Evolutionary conservation across 176 grass and related monocot species (phyloP), one percentile per base, ranked within the genome.

Genomic region (Cymbopogon citratus): DNA sequence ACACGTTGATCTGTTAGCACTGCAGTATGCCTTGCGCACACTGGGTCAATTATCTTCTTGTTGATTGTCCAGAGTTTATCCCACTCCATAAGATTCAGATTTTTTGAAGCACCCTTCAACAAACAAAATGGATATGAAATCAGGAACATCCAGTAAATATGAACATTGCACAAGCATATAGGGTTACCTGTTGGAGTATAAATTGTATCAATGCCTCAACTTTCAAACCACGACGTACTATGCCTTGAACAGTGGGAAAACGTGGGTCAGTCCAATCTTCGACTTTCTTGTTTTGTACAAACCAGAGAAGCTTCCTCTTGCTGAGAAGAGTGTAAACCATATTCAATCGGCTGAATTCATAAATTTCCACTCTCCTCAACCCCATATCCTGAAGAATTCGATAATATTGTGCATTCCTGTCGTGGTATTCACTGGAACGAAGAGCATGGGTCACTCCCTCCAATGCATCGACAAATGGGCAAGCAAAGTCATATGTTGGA

Each of bases 1-100:
- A 94, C 84, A 16, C 63, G 18, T 52, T 85, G 70, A 26, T 90
- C 87, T 68, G 90, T 90, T 48, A 94, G 48, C 45, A 97, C 87
- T 66, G 90, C 90, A 31, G 91, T 94, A 81, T 97, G 94, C 73
- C 91, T 91, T 40, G 90, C 83, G n/a, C 92, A 97, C 28, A 87
- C 83, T 67, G 94, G 94, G 66, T 97, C 91, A 69, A 92, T 89
- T 85, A 97, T 85, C 76, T 97, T 94, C 83, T 97, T 92, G 87
- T 97, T 97, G 65, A 92, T 94, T 78, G 94, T 97, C 94, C 92
- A 97, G 69, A 97, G 88, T 64, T 94, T 97, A 83, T 97, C 94
- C 94, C 94, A 94, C 77, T 97, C 91, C 91, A 97, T 97, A 25
- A 97, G 87, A 88, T 94, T 97, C 73, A 97, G 71, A 89, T 94